Evolutionary conservation across 441 rosid species (phyloP).

Genomic region (Biscutella laevigata): DNA sequence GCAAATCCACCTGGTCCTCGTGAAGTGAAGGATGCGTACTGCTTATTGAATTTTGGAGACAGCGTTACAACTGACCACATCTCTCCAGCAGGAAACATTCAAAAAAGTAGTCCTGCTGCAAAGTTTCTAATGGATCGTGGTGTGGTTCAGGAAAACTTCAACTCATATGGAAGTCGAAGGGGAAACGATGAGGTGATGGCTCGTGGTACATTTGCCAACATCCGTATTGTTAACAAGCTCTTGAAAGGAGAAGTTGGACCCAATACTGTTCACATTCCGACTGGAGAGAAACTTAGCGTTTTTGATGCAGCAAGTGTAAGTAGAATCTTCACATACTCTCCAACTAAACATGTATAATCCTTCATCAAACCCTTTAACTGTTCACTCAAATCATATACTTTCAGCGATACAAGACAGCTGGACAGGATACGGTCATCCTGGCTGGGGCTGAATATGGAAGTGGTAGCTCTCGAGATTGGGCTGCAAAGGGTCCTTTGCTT

Average conservation of each 20-base stretch:
- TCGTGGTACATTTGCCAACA: constrained; percentile 54
- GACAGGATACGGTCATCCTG: constrained; percentile 44
- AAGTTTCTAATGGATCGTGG: constrained; percentile 46
- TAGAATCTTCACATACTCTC: not conserved
- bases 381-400: not conserved
- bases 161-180: constrained; percentile 57
- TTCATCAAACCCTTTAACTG: not conserved
- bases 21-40: constrained; percentile 55
- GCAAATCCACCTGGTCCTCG: constrained; percentile 49
- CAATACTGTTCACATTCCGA: constrained; percentile 46
- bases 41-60: constrained; percentile 54
- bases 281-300: constrained; percentile 49
- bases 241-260: constrained; percentile 60
- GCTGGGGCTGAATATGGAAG: constrained; percentile 66
- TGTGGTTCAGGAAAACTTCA: constrained; percentile 37
- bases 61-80: constrained; percentile 60
- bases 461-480: constrained; percentile 66
- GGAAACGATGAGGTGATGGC: constrained; percentile 58
- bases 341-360: too few relatives aligned
- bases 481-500: constrained; percentile 59
- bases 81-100: constrained; percentile 60
- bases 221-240: constrained; percentile 48
- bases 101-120: constrained; percentile 53
- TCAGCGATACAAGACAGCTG: constrained; percentile 45
- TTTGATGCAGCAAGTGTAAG: constrained; percentile 61